Conservation (phyloP, 2,329 filamentous ascomycete genomes). For the Paradendryphiella salina region DNA sequence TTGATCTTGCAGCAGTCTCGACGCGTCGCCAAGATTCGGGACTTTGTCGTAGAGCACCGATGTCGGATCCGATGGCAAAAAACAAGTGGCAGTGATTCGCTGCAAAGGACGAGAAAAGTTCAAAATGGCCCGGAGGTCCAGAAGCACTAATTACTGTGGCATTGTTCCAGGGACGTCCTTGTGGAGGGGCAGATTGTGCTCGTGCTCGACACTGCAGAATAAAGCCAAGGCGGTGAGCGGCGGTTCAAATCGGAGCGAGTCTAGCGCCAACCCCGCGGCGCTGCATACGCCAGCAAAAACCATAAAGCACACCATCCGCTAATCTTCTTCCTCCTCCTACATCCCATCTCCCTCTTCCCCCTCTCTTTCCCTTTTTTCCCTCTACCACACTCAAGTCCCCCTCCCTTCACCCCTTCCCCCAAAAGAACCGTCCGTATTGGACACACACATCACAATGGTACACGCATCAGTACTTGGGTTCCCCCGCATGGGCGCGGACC, state of each 20-base stretch:
- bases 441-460: slow-evolving; percentile 49
- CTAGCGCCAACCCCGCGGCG: slow-evolving; percentile 11
- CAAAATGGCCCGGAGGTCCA: not conserved
- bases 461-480: slow-evolving; percentile 85
- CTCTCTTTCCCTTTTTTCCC: not conserved
- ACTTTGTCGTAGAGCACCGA: not conserved
- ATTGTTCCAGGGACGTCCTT: not conserved
- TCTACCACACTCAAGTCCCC: not conserved
- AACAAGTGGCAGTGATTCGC: not conserved
- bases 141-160: not conserved
- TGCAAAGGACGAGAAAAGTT: not conserved
- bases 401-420: slow-evolving; percentile 12
- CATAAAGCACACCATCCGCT: slow-evolving; percentile 45
- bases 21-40: not conserved
- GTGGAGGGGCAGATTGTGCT: slow-evolving; percentile 1
- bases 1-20: not conserved
- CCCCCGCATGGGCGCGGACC: slow-evolving; percentile 96
- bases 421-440: slow-evolving; percentile 17
- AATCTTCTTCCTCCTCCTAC: slow-evolving; percentile 7
- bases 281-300: slow-evolving; percentile 29
- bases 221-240: slow-evolving; percentile 8
- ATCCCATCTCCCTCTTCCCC: slow-evolving; percentile 1
- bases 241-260: slow-evolving; percentile 1
- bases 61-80: not conserved
- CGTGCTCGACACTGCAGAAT: slow-evolving; percentile 4